phyloP scores from a whole-genome alignment of 2,329 filamentous ascomycete genomes.

The Paecilomyces dactylethromorphus region DNA sequence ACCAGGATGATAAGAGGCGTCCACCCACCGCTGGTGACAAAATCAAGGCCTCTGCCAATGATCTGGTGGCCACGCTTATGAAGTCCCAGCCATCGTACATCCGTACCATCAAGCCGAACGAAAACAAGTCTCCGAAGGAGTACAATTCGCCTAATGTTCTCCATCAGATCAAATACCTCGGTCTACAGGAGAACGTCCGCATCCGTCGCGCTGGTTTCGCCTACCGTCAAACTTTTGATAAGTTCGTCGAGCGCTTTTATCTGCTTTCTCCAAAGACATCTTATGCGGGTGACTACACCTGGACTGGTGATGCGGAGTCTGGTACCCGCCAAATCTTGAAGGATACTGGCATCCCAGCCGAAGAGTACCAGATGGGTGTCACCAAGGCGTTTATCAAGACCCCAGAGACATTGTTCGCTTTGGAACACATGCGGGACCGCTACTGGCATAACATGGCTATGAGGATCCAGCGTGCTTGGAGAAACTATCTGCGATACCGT shows the following conservation, averaged over 20 bases:
- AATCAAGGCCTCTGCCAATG: conserved; percentile 91
- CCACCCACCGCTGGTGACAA: conserved; percentile 94
- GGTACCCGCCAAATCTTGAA: conserved; percentile 90
- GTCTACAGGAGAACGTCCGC: conserved; percentile 97
- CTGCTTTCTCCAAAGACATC: conserved; percentile 88
- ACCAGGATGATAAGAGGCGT: conserved; percentile 90
- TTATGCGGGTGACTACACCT: conserved; percentile 95
- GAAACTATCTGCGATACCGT: conserved; percentile 88
- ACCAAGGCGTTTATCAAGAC: conserved; percentile 98
- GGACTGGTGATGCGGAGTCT: conserved; percentile 80
- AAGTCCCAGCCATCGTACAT: conserved; percentile 97
- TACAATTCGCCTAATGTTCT: conserved; percentile 89
- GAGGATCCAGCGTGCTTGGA: conserved; percentile 93
- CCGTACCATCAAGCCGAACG: conserved; percentile 97
- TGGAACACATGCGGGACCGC: conserved; percentile 94
- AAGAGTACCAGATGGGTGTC: conserved; percentile 96
- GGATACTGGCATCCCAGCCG: conserved; percentile 88
- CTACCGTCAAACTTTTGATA: conserved; percentile 94
- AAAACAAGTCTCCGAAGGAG: conserved; percentile 92
- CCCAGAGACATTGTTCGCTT: conserved; percentile 89
- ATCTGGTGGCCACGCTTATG: conserved; percentile 90
- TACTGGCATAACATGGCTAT: conserved; percentile 99
- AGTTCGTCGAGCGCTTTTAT: conserved; percentile 97
- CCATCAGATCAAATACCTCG: conserved; percentile 98
- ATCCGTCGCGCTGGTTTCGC: conserved; percentile 95